Evolutionary conservation across 495 filamentous ascomycete genomes (phyloP), one percentile per base, ranked within the genome.

Genomic region (Neohortaea acidophila): DNA sequence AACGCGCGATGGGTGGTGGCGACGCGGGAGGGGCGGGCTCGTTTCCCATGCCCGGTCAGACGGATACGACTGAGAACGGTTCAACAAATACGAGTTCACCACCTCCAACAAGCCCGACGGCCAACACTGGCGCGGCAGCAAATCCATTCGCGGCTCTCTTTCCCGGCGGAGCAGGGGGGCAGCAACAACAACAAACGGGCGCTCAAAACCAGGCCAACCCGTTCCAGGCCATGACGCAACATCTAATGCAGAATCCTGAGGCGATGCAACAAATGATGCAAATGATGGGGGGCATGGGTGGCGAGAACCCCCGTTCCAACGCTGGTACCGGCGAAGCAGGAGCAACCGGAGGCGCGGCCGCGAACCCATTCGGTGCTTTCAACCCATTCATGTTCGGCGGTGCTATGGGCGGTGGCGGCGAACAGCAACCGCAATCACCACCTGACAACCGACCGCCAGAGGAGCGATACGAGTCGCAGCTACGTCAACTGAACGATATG

Each of bases 401-500:
- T 30, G 48, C 31, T 32, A 17, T 40, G 23, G 28, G 44, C 23
- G 40, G 43, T 20, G 29, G 36, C 6, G 44, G 41, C 15, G 37
- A 15, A 14, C 35, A 32, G 13, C 54, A 75, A 3, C 56, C 69
- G 12, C 61, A 68, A 4, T 75, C 81, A 5, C 52, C 64, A 4
- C 37, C 37, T 22, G 91, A 96, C 57, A 87, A 67, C 52, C 69
- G 86, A 43, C 84, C 89, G 13, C 89, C 87, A 0, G 91, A 96
- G 66, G 91, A 94, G 54, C 66, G 81, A 45, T 99, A 92, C 45
- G 84, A 79, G 5, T 75, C 80, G 11, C 91, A 99, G 54, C 63
- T 99, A 33, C 68, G 84, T 32, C 87, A 94, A 55, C 61, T 99
- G 45, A 96, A 99, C 55, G 89, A 96, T 38, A 99, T 99, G 91